phyloP scores from a whole-genome alignment of 2,329 filamentous ascomycete genomes.

The Exserohilum rostratum region DNA sequence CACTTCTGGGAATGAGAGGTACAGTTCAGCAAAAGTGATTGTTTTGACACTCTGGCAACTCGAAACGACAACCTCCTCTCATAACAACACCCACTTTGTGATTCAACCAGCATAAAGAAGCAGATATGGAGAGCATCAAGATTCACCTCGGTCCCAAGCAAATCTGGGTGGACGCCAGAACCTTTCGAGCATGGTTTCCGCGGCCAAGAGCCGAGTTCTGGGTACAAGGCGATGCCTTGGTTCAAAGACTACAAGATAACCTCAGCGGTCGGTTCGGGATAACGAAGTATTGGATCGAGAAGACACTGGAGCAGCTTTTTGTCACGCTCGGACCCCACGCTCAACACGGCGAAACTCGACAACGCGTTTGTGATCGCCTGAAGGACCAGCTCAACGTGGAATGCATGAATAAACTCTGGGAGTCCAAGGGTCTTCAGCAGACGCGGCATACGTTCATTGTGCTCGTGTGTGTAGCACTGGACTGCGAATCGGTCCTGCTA shows the following conservation, averaged over 20 bases:
- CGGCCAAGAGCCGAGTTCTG: neutral
- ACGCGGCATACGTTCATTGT: neutral
- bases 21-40: too few relatives aligned
- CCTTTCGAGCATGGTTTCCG: neutral
- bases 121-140: neutral
- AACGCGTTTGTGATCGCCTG: neutral
- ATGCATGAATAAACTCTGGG: neutral
- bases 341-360: neutral
- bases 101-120: too few relatives aligned
- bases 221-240: neutral
- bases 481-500: neutral
- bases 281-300: neutral
- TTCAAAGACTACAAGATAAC: neutral
- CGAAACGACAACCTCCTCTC: too few relatives aligned
- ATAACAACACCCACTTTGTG: too few relatives aligned
- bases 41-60: too few relatives aligned
- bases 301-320: neutral
- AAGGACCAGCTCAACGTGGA: neutral
- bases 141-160: neutral
- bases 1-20: too few relatives aligned
- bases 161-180: neutral
- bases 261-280: neutral
- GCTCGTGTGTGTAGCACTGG: neutral
- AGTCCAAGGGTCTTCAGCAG: neutral
- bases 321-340: neutral